Evolutionary conservation across 768 basidiomycete species (phyloP).

Genomic region (Auriscalpium orientale): DNA sequence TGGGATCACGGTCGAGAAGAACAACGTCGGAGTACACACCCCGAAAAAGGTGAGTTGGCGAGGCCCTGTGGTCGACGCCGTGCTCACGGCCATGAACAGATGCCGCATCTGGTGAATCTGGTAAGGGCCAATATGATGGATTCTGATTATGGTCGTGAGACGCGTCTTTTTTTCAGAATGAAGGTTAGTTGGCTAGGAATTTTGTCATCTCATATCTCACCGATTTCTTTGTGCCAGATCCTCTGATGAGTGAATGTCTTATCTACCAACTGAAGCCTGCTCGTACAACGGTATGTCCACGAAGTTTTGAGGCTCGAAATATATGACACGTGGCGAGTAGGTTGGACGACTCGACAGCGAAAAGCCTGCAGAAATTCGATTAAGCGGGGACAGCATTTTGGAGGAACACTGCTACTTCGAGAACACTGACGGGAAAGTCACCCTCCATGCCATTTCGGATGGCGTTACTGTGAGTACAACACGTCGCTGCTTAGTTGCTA

Average conservation of each 20-base stretch:
- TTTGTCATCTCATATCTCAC: neutral
- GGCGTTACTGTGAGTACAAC: conserved; percentile 65
- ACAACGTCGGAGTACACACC: conserved; percentile 93
- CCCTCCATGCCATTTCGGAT: conserved; percentile 68
- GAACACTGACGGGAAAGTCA: conserved; percentile 78
- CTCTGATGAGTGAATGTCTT: conserved; percentile 92
- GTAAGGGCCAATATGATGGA: conserved; percentile 37
- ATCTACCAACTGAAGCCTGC: conserved; percentile 90
- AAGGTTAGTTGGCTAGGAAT: conserved; percentile 7
- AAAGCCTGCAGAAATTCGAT: conserved; percentile 76
- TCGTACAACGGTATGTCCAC: conserved; percentile 52
- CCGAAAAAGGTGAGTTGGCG: conserved; percentile 70
- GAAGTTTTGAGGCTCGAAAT: too few species aligned
- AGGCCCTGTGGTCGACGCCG: neutral
- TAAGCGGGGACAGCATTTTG: conserved; percentile 87
- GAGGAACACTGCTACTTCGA: conserved; percentile 93
- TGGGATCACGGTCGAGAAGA: conserved; percentile 96
- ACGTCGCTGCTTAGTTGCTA: too few species aligned
- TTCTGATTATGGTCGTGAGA: neutral
- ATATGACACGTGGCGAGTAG: conserved; percentile 26
- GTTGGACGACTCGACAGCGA: conserved; percentile 85
- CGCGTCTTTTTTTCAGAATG: conserved; percentile 5
- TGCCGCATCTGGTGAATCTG: conserved; percentile 91
- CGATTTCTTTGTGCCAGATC: conserved; percentile 44
- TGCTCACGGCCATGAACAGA: conserved; percentile 34